phyloP scores from a whole-genome alignment of 208 protist genomes.

The Leishmania tarentolae region DNA sequence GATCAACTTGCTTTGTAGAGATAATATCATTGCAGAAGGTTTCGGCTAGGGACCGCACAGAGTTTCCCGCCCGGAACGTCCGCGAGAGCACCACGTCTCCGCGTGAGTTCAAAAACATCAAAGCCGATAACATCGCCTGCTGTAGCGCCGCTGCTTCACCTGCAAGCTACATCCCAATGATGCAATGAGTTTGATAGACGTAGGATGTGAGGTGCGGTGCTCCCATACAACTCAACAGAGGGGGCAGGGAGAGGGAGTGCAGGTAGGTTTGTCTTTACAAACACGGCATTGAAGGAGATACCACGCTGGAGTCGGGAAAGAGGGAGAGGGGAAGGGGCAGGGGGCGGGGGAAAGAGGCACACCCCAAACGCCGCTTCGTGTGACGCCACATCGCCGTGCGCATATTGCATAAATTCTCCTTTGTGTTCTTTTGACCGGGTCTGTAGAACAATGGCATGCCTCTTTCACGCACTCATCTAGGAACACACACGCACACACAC shows the following conservation, averaged over 20 bases:
- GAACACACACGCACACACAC: neutral
- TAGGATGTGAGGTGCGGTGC: neutral
- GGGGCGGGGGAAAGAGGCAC: neutral
- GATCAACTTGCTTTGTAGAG: constrained; percentile 59
- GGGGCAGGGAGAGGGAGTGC: neutral
- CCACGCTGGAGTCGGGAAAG: neutral
- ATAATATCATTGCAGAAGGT: constrained; percentile 90
- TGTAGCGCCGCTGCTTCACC: neutral
- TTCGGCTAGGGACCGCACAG: constrained; percentile 76
- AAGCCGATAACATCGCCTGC: constrained; percentile 68
- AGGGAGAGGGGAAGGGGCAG: neutral
- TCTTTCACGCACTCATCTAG: constrained; percentile 3
- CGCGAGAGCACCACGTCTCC: constrained; percentile 89
- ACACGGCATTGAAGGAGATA: constrained; percentile 1
- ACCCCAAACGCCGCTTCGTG: neutral
- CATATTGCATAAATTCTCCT: neutral
- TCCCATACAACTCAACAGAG: neutral
- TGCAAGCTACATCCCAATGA: neutral
- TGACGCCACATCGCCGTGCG: neutral
- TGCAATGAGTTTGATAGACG: neutral
- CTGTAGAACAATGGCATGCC: neutral
- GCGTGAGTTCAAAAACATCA: constrained; percentile 90
- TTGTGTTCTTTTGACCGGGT: neutral
- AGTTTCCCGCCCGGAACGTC: constrained; percentile 79
- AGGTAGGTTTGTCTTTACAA: neutral